These are phyloP conservation scores for Cordia subcordata DNA, from an alignment of 257 asterid genomes.

Conservation along the genomic window DNA sequence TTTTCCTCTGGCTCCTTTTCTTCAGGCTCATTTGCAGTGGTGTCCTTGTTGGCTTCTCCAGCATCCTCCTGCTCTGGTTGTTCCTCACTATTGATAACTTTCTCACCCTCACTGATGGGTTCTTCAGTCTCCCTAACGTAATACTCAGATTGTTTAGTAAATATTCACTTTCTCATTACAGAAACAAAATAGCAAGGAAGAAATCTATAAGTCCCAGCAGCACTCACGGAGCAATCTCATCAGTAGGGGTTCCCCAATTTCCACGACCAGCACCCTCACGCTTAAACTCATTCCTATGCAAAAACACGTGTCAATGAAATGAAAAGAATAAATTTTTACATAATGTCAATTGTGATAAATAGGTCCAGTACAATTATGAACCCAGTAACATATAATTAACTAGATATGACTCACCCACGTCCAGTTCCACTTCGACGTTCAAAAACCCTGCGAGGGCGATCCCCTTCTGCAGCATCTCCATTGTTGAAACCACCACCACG, in stretches of 20 bases:
- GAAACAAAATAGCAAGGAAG: background rate
- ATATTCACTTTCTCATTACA: background rate
- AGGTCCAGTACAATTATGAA: background rate
- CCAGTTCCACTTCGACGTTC: conserved; percentile 46
- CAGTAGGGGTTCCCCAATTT: conserved; percentile 63
- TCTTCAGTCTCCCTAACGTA: conserved; percentile 44
- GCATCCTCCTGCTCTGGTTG: conserved; percentile 37
- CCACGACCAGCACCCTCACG: conserved; percentile 78
- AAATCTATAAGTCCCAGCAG: background rate
- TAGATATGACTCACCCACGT: conserved; percentile 26
- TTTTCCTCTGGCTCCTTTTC: conserved; percentile 64
- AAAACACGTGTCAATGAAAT: background rate
- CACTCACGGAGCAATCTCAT: conserved; percentile 50
- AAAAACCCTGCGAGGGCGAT: conserved; percentile 25
- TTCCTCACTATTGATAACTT: conserved; percentile 43
- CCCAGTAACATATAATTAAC: background rate
- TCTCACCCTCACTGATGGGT: conserved; percentile 35
- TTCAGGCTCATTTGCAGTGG: conserved; percentile 35
- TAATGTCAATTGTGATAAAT: background rate
- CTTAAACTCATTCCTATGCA: conserved; percentile 40
- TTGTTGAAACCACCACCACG: conserved; percentile 35
- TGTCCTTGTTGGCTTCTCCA: conserved; percentile 40
- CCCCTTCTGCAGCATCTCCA: conserved; percentile 24
- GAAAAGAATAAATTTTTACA: background rate
- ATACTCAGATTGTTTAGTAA: background rate